phyloP scores from a whole-genome alignment of 345 rosid genomes.

The Salix dunnii region DNA sequence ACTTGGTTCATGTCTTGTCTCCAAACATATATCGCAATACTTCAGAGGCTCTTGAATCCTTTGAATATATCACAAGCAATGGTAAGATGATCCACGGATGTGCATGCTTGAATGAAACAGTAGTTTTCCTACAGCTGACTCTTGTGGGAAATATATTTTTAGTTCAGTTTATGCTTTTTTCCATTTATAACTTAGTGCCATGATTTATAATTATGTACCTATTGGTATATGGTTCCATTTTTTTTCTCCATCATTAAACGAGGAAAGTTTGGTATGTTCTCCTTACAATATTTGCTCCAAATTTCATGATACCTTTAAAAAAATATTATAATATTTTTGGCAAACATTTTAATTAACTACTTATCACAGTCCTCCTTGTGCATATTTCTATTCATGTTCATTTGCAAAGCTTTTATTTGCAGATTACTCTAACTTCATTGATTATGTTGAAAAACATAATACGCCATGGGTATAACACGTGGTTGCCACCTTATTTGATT shows the following conservation, averaged over 20 bases:
- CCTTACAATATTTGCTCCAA: background rate
- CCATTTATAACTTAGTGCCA: background rate
- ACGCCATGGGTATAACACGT: too few species aligned
- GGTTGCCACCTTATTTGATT: too few species aligned
- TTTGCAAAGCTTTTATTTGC: background rate
- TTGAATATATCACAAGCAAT: conserved; percentile 78
- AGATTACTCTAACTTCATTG: background rate
- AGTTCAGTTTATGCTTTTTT: background rate
- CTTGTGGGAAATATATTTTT: background rate
- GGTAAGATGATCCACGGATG: conserved; percentile 42
- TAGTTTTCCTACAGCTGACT: background rate
- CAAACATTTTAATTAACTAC: background rate
- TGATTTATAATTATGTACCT: background rate
- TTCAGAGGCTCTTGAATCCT: conserved; percentile 89
- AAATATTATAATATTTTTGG: background rate
- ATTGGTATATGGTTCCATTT: background rate
- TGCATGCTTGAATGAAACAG: background rate
- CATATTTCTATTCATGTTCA: background rate
- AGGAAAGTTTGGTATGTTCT: background rate
- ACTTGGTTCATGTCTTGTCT: conserved; percentile 82
- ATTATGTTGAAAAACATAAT: too few species aligned
- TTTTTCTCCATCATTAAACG: background rate
- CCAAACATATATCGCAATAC: conserved; percentile 83
- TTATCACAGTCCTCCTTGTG: background rate
- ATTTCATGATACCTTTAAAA: background rate